phyloP scores from a whole-genome alignment of 2,329 filamentous ascomycete species.

The Diaporthe ilicicola region DNA sequence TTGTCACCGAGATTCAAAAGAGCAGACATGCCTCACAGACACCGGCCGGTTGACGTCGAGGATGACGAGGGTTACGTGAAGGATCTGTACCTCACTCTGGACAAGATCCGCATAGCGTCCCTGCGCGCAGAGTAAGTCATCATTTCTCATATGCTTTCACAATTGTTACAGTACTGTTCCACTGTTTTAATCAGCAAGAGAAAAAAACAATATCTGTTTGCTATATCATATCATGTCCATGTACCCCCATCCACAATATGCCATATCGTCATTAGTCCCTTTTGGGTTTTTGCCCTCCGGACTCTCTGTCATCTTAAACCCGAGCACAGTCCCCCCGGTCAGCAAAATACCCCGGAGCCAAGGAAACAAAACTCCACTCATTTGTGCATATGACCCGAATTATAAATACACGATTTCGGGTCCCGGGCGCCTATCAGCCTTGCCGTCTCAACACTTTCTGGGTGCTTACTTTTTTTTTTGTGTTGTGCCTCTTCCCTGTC shows the following conservation, averaged over 20 bases:
- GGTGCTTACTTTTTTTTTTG: neutral
- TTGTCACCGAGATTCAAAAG: neutral
- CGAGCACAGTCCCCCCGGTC: slow-evolving; percentile 12
- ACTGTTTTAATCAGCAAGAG: neutral
- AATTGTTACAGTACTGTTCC: neutral
- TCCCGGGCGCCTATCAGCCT: slow-evolving; percentile 18
- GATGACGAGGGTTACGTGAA: slow-evolving; percentile 33
- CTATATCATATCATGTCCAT: neutral
- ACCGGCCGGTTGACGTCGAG: slow-evolving; percentile 23
- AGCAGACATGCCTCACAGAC: slow-evolving; percentile 26
- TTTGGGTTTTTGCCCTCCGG: neutral
- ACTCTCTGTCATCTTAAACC: slow-evolving; percentile 4
- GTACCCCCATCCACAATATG: slow-evolving; percentile 10
- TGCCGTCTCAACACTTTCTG: slow-evolving; percentile 12
- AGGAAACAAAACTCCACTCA: slow-evolving; percentile 20
- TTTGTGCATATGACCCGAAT: slow-evolving; percentile 20
- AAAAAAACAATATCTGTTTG: neutral
- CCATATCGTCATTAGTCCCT: neutral
- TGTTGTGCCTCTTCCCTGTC: neutral
- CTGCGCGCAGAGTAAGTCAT: slow-evolving; percentile 31
- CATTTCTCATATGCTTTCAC: neutral
- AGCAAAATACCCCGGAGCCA: slow-evolving; percentile 23
- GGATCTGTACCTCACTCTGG: slow-evolving; percentile 27
- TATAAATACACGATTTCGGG: slow-evolving; percentile 25
- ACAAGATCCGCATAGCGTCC: slow-evolving; percentile 31